Evolutionary conservation across 1,284 basidiomycete species (phyloP), one percentile per base, ranked within the genome.

Genomic region (Athelia psychrophila): DNA sequence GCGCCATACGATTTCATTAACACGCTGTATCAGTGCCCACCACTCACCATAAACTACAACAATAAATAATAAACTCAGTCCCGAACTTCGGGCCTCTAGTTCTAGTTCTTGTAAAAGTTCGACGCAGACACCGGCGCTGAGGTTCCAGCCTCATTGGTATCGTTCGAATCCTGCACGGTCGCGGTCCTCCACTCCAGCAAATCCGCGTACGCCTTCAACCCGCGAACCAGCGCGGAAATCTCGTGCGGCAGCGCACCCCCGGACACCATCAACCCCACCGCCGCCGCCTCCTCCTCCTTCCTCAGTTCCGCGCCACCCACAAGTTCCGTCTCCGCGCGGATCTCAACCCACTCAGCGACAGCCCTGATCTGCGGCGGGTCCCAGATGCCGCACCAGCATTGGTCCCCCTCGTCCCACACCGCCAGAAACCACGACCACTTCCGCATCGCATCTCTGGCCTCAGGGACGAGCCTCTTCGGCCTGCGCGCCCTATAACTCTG

Each of bases 361-460:
- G 79, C 84, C 50, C 64, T 62, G 51, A 91, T 81, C 54, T 89
- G 84, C 38, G 70, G 69, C 2, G 83, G 79, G 8, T 87, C 74
- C 70, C 75, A 79, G 66, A 89, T 84, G n/a, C 78, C 83, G 83
- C 86, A 90, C 88, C 88, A 91, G 19, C 66, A 68, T 10, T 60
- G 65, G 8, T 67, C 65, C 18, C 68, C 68, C 16, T 75, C 69
- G 0, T 72, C 70, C 77, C 80, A 87, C 0, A 89, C 83, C 1
- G 77, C 81, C n/a, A 91, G 59, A 63, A 88, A 84, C 83, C 84
- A 88, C 1, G 81, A 74, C 87, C 87, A 91, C 33, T 79, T 74
- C 54, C 64, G 74, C 64, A 84, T 69, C 36, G 69, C 64, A 27
- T 64, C 62, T 30, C 80, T 69, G 20, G 82, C 79, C 13, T 78